Base-by-base conservation (phyloP, 1,284 basidiomycete genomes). In the Trichosporon sp. region DNA sequence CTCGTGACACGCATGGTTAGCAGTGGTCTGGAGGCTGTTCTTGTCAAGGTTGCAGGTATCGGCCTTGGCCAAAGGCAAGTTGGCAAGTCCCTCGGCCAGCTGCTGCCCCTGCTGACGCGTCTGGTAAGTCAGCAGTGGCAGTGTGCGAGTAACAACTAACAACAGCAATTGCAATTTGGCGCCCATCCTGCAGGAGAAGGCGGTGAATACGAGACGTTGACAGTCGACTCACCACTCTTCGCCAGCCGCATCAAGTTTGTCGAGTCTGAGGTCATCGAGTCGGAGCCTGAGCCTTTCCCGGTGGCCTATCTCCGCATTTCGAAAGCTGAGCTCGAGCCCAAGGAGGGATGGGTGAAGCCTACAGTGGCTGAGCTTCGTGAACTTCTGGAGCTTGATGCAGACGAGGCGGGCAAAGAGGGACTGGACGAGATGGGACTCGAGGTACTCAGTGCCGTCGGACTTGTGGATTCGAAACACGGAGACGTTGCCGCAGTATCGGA, bases 41-140 rank as follows among this genome's bases (percentile, higher is more conserved):
- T 99, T 6, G 95, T 99, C 80, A 99, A 99, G 78, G 91, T 98
- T 1, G 96, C 96, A 8, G 96, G 96, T 0, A 92, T 95, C 8
- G 96, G 96, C 2, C 83, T 98, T 36, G 87, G 85, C 0, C 84
- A 84, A 0, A 83, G 86, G 37, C 89, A 98, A 76, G 86, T 99
- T 1, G 92, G 92, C 11, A 89, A 87, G 78, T 85, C 86, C 0
- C 82, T 99, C 34, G 83, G 79, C 0, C 83, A 90, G 68, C 91
- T 97, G 86, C 85, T 89, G 69, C 84, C 86, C 0, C 90, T 86
- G 9, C 81, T 99, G 11, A 73, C 83, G 5, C 88, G 86, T 66
- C 83, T 99, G 69, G 92, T 92, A 66, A 71, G 85, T 74, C 36
- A 1, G 4, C 31, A 16, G 11, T 2, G 16, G 5, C 49, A 4